A percentile compares a stretch with the other conserved stretches of the same genome.
Conservation (phyloP, 2,329 filamentous ascomycete genomes). For the Bertia moriformis region DNA sequence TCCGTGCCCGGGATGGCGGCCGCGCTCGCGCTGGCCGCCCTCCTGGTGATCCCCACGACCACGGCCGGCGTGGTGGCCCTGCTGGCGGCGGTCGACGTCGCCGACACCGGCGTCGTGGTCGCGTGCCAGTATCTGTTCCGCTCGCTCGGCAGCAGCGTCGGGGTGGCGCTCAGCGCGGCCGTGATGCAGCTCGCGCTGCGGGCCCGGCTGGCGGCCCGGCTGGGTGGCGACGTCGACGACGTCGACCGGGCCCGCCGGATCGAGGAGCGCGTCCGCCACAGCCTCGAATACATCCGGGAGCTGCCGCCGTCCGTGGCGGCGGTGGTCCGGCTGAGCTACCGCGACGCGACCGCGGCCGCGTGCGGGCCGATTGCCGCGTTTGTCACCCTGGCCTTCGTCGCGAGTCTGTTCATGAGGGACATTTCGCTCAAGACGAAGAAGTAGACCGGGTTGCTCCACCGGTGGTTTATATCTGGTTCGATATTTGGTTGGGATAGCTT, state of each 20-base stretch:
- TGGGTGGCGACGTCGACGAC: conserved; percentile 29
- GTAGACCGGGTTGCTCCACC: too few species aligned
- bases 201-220: conserved; percentile 31
- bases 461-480: too few species aligned
- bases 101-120: conserved; percentile 61
- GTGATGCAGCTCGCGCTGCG: conserved; percentile 58
- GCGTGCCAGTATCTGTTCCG: conserved; percentile 73
- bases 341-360: conserved; percentile 23
- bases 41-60: not conserved
- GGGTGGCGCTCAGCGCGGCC: conserved; percentile 47
- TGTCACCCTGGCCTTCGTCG: conserved; percentile 19
- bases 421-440: too few species aligned
- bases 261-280: conserved; percentile 54
- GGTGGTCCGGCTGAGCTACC: conserved; percentile 54
- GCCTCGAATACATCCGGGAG: conserved; percentile 51
- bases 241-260: conserved; percentile 46
- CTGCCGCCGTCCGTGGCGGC: conserved; percentile 43
- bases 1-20: conserved; percentile 29
- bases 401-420: conserved; percentile 37
- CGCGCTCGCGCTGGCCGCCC: conserved; percentile 23
- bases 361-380: conserved; percentile 23
- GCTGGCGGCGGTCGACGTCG: conserved; percentile 56
- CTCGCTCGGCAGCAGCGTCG: conserved; percentile 55
- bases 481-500: too few species aligned
- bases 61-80: conserved; percentile 22